phyloP scores from a whole-genome alignment of 352 stramenopile species.

The Globisporangium splendens region DNA sequence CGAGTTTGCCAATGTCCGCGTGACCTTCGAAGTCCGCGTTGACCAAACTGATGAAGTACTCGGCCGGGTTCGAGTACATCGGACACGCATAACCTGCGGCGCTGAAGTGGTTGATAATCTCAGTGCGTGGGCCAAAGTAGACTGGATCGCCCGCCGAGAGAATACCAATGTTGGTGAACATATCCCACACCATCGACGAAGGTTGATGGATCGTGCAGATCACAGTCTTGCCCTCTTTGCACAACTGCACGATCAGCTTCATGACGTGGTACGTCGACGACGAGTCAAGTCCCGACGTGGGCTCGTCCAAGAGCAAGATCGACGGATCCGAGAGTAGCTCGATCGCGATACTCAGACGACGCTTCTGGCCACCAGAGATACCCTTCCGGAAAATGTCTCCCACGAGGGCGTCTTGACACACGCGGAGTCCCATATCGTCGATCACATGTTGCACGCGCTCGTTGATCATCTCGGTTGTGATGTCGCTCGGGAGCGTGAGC shows the following conservation, averaged over 20 bases:
- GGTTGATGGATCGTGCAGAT: conserved; percentile 86
- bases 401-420: conserved; percentile 55
- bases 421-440: conserved; percentile 61
- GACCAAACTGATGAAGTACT: conserved; percentile 63
- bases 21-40: conserved; percentile 58
- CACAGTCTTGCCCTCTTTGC: conserved; percentile 60
- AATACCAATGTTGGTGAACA: conserved; percentile 67
- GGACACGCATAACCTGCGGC: conserved; percentile 48
- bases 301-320: conserved; percentile 95
- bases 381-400: conserved; percentile 86
- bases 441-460: conserved; percentile 56
- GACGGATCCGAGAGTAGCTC: conserved; percentile 93
- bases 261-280: conserved; percentile 89
- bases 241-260: conserved; percentile 48
- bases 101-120: conserved; percentile 45
- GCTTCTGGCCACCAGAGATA: conserved; percentile 86
- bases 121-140: conserved; percentile 85
- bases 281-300: conserved; percentile 89
- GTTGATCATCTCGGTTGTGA: conserved; percentile 33
- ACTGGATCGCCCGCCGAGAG: conserved; percentile 74
- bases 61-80: conserved; percentile 62
- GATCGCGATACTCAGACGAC: conserved; percentile 90
- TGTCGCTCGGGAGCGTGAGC: conserved; percentile 36
- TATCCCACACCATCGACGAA: conserved; percentile 63
- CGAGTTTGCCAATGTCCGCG: conserved; percentile 28